A percentile compares a stretch with the other conserved stretches of the same genome.
phyloP scores from a whole-genome alignment of 345 rosid species.

The Salix purpurea region DNA sequence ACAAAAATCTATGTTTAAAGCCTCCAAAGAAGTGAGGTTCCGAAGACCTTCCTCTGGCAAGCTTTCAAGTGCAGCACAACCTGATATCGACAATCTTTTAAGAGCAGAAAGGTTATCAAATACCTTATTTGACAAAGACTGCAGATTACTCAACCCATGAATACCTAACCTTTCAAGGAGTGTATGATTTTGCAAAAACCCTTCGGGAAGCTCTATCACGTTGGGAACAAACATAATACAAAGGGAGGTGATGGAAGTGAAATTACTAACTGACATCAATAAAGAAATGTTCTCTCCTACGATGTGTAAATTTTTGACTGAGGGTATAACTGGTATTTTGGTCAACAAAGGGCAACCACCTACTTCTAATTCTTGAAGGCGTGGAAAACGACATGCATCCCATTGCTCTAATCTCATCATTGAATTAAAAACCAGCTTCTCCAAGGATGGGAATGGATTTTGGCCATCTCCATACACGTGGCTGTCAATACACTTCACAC shows the following conservation, averaged over 20 bases:
- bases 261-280: not conserved
- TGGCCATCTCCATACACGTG: not conserved
- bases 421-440: not conserved
- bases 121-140: too few species aligned
- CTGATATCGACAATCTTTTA: accelerated
- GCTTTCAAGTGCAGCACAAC: not conserved
- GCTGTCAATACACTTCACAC: not conserved
- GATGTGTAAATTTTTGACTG: not conserved
- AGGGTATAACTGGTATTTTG: not conserved
- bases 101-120: constrained; percentile 1
- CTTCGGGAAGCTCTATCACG: too few species aligned
- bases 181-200: too few species aligned
- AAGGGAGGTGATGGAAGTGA: not conserved
- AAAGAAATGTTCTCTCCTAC: accelerated
- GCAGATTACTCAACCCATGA: accelerated
- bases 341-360: not conserved
- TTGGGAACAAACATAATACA: accelerated
- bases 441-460: not conserved
- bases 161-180: accelerated
- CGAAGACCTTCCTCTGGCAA: constrained; percentile 7
- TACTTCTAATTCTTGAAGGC: not conserved
- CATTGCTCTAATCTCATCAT: not conserved
- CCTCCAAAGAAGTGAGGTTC: not conserved
- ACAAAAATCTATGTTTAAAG: accelerated
- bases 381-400: not conserved